phyloP scores from a whole-genome alignment of 441 rosid genomes.

The Corymbia calophylla region DNA sequence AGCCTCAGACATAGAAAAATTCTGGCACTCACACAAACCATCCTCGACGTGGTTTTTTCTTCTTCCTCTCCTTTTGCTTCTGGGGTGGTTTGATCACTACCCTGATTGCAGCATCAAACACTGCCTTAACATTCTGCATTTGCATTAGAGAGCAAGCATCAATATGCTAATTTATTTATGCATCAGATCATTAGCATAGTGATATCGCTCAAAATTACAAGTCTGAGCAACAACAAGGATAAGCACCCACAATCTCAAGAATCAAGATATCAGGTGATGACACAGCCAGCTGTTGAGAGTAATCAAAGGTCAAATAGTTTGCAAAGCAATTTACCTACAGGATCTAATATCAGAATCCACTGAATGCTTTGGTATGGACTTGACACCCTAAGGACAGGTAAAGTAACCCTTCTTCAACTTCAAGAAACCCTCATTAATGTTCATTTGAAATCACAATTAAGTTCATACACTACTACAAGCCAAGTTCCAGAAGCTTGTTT shows the following conservation, averaged over 20 bases:
- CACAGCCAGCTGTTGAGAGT: background rate
- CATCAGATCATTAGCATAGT: background rate
- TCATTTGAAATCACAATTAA: background rate
- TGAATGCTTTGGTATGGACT: background rate
- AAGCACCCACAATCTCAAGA: background rate
- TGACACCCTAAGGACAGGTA: background rate
- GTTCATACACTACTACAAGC: background rate
- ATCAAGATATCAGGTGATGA: background rate
- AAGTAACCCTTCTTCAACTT: background rate
- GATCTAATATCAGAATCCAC: background rate
- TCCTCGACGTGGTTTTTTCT: conserved; percentile 48
- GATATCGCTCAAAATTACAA: background rate
- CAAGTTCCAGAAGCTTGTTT: background rate
- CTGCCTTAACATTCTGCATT: conserved; percentile 89
- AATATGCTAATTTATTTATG: background rate
- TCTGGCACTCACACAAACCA: conserved; percentile 67
- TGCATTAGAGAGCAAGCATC: background rate
- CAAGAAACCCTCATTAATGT: background rate
- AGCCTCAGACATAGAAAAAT: background rate
- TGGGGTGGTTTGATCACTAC: conserved; percentile 82
- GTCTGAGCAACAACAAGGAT: background rate
- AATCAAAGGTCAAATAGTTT: background rate
- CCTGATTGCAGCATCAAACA: conserved; percentile 91
- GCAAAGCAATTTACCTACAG: background rate
- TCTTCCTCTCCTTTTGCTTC: conserved; percentile 72